Percentiles rank a stretch among this genome's conserved stretches.
These are phyloP conservation scores for Amoebophrya sp. DNA, from an alignment of 169 alveolate genomes.

Conservation along the genomic window DNA sequence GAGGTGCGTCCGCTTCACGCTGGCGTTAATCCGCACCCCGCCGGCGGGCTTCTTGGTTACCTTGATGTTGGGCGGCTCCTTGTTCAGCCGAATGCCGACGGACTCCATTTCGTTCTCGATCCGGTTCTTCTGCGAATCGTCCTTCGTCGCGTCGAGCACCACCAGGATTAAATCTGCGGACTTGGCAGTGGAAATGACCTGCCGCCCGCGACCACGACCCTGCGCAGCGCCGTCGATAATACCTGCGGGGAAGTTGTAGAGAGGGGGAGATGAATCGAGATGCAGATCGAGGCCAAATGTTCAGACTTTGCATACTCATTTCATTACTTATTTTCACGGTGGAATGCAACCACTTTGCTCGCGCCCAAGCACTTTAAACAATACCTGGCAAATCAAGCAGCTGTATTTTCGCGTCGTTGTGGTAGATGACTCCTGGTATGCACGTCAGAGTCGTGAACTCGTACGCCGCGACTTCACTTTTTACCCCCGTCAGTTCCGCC, in stretches of 20 bases:
- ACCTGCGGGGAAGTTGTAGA: no score
- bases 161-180: constrained; percentile 83
- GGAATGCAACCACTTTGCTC: neutral
- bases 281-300: no score
- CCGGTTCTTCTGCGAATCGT: constrained; percentile 77
- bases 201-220: constrained; percentile 90
- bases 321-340: no score
- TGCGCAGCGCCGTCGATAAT: constrained; percentile 90
- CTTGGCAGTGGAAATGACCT: constrained; percentile 88
- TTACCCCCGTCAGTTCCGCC: constrained; percentile 71
- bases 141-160: constrained; percentile 86
- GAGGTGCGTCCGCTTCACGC: neutral
- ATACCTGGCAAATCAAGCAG: constrained; percentile 83
- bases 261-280: no score
- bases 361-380: neutral
- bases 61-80: constrained; percentile 67
- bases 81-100: constrained; percentile 90
- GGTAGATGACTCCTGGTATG: constrained; percentile 87
- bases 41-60: constrained; percentile 19
- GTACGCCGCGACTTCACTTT: constrained; percentile 91
- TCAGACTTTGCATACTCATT: no score
- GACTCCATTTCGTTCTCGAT: constrained; percentile 90
- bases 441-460: constrained; percentile 98
- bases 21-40: neutral
- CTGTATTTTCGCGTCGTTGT: constrained; percentile 78